Percentiles rank a stretch among this genome's conserved stretches.
These are phyloP conservation scores for Achlya hypogyna DNA, from an alignment of 352 stramenopile species.

Conservation along the genomic window DNA sequence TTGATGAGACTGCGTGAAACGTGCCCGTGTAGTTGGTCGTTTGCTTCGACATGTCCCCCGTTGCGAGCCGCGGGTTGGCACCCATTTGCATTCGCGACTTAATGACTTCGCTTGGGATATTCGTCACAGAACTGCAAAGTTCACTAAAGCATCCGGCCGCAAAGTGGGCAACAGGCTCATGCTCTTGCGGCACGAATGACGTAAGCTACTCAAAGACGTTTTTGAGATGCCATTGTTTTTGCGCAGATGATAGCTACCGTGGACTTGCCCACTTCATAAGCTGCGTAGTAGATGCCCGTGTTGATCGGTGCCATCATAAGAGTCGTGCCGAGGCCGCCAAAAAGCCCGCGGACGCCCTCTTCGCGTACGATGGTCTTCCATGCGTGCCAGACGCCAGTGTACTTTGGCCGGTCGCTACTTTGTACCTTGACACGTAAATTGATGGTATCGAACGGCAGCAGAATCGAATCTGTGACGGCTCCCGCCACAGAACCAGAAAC, in stretches of 20 bases:
- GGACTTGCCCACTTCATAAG: conserved; percentile 67
- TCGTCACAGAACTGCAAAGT: conserved; percentile 53
- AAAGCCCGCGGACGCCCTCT: conserved; percentile 65
- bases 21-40: conserved; percentile 65
- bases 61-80: conserved; percentile 54
- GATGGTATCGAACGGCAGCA: conserved; percentile 76
- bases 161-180: conserved; percentile 56
- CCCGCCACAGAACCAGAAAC: conserved; percentile 61
- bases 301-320: conserved; percentile 63
- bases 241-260: conserved; percentile 17
- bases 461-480: conserved; percentile 61
- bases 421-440: conserved; percentile 82
- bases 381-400: conserved; percentile 45
- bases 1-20: conserved; percentile 47
- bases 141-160: conserved; percentile 58
- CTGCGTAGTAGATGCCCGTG: conserved; percentile 63
- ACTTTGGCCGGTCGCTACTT: conserved; percentile 38
- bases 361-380: conserved; percentile 57
- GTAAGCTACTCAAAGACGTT: too few species aligned
- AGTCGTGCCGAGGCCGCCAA: conserved; percentile 59
- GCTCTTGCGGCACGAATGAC: conserved; percentile 30
- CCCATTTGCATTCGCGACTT: conserved; percentile 71
- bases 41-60: conserved; percentile 51
- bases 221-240: background rate
- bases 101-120: conserved; percentile 68